Base-by-base conservation (phyloP, 1,139 yeast genomes). In the Saccharomyces hybrid region DNA sequence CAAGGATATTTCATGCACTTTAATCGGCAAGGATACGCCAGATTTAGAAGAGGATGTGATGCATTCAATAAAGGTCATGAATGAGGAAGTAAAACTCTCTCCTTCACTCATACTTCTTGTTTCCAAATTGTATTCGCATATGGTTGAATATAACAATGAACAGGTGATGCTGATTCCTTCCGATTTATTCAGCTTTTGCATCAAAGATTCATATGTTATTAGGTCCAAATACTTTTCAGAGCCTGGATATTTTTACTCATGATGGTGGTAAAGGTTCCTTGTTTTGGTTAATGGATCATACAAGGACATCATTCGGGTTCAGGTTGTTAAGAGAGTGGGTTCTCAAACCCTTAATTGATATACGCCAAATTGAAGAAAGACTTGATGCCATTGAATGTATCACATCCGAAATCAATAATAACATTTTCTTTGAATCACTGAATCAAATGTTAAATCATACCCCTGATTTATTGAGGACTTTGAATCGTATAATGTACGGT, bases 231-330 rank as follows among this genome's bases (percentile, higher is more conserved):
- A 82, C 96, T 0, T 63, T 93, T 5, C 76, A 78, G 34, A 81
- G 87, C 46, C 72, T 93, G 27, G 97, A 93, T 64, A 78, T 93
- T 1, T 88, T 88, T 62, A 81, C 93, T 0, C 82, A 83, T 58
- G 70, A 72, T 16, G 73, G 78, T 1, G 74, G 73, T 6, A 73
- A 75, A 34, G 98, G 97, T 0, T 82, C 97, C 0, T 71, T 93
- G 16, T 70, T 87, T 14, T 86, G 93, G 89, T 73, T 88, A 2
- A 66, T 93, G 58, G 88, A 91, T 67, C 91, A 86, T 59, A 88
- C 98, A 0, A 73, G 82, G 48, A 88, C 97, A 0, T 76, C 78
- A 32, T 86, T 84, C 71, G 99, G 99, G 0, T 78, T 76, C 52
- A 71, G 97, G 54, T 64, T 81, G 56, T 68, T 93, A 19, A 76